A percentile compares a stretch with the other conserved stretches of the same genome.
These are phyloP conservation scores for Tulasnella sp. DNA, from an alignment of 768 basidiomycete species.

Conservation along the genomic window DNA sequence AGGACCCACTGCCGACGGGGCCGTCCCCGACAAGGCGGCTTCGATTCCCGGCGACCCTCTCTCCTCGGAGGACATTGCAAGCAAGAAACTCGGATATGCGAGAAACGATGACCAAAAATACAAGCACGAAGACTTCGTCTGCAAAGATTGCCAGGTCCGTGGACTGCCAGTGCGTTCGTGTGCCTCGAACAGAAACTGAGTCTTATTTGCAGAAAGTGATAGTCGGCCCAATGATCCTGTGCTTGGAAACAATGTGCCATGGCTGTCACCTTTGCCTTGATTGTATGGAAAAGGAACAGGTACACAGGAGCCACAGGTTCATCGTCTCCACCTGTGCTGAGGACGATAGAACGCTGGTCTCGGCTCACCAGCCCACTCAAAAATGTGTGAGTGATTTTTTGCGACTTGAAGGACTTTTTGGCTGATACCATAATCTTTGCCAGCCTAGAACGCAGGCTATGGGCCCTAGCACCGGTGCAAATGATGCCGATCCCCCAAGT, in stretches of 20 bases:
- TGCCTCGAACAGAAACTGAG: neutral
- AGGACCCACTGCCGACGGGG: neutral
- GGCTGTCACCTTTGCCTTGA: neutral
- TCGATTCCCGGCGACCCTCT: neutral
- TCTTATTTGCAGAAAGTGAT: neutral
- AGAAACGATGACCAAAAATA: neutral
- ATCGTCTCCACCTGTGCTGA: neutral
- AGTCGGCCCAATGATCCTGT: neutral
- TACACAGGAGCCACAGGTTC: neutral
- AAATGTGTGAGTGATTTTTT: neutral
- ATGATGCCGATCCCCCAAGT: neutral
- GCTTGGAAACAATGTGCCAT: slow-evolving; percentile 3
- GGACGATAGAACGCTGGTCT: neutral
- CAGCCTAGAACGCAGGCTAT: neutral
- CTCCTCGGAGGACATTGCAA: neutral
- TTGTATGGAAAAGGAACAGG: neutral
- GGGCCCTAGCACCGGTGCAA: too few species aligned
- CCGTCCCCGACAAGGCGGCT: neutral
- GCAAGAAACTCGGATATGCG: neutral
- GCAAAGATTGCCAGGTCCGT: neutral
- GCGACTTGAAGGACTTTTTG: too few species aligned
- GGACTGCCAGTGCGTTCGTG: neutral
- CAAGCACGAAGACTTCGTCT: neutral
- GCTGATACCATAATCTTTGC: too few species aligned
- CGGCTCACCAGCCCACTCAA: neutral